These are phyloP conservation scores for Zymoseptoria brevis DNA, from an alignment of 2,329 filamentous ascomycete species.

Conservation along the genomic window DNA sequence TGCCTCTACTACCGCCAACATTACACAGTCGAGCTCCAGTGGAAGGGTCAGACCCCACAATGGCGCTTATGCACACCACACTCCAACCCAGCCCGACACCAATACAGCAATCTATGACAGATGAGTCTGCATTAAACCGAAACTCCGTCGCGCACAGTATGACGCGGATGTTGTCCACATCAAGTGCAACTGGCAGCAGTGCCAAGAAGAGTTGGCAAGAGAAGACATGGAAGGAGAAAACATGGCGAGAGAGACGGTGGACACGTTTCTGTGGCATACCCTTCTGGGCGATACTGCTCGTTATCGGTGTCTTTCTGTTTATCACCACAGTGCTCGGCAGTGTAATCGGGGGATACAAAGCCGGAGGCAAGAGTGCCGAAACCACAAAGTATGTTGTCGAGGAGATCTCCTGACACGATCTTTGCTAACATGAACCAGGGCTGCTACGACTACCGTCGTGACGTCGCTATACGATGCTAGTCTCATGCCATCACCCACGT, in stretches of 20 bases:
- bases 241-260: constrained; percentile 33
- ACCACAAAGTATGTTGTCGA: constrained; percentile 17
- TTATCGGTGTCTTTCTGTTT: constrained; percentile 23
- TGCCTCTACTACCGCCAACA: constrained; percentile 40
- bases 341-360: constrained; percentile 29
- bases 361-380: constrained; percentile 16
- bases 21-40: constrained; percentile 28
- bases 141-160: constrained; percentile 2
- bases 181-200: background rate
- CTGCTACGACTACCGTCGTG: constrained; percentile 9
- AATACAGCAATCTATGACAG: constrained; percentile 29
- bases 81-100: constrained; percentile 24
- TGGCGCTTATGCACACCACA: constrained; percentile 29
- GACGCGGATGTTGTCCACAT: constrained; percentile 5
- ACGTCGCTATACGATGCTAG: constrained; percentile 29
- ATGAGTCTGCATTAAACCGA: constrained; percentile 21
- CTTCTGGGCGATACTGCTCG: constrained; percentile 29
- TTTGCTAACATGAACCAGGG: background rate
- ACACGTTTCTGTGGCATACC: constrained; percentile 30
- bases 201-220: constrained; percentile 6
- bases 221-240: constrained; percentile 31
- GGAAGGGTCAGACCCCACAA: constrained; percentile 26
- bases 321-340: constrained; percentile 28
- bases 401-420: background rate
- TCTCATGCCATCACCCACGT: constrained; percentile 42